Evolutionary conservation across 2,329 filamentous ascomycete species (phyloP), one percentile per base, ranked within the genome.

Genomic region (Cryoendolithus antarcticus): DNA sequence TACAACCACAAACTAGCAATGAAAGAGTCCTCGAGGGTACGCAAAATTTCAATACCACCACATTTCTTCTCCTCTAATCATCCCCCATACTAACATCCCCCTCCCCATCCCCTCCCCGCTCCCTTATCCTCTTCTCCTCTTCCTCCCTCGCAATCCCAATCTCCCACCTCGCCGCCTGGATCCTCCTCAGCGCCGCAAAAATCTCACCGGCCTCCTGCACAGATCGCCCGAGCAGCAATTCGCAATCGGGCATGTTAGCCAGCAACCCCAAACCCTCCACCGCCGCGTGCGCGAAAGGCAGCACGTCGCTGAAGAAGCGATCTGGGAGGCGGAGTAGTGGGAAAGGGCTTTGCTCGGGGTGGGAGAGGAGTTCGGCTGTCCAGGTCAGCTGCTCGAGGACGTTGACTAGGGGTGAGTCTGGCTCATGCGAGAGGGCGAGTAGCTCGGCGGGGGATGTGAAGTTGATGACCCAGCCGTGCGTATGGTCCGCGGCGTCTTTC

Each of bases 301-400:
- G 4, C 13, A 35, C 38, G 13, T 39, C 28, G 28, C 13, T 28
- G 2, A 35, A 39, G n/a, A 39, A 39, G 5, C 32, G 6, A 12
- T 39, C 32, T n/a, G 38, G 38, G 11, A 34, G 31, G 4, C n/a
- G 4, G 15, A 27, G 12, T n/a, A 39, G 8, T 24, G 30, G 21
- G 27, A 27, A 39, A 6, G 19, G 19, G 8, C 32, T 33, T 9
- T 6, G 27, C 6, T 21, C 28, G 4, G 28, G n/a, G 3, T 29
- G 6, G 9, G 13, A 28, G 27, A 39, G 6, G 9, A 35, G 32
- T 29, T 39, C 38, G n/a, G 27, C 27, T 9, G 38, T 39, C 9
- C 27, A 34, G 11, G n/a, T 9, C 12, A 35, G 4, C 10, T 39
- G 21, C 7, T 6, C 3, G 12, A 21, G n/a, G 4, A 39, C 35